Percentiles rank a stretch among this genome's conserved stretches.
phyloP scores from a whole-genome alignment of 2,329 filamentous ascomycete species.

The Fusarium pseudocircinatum region DNA sequence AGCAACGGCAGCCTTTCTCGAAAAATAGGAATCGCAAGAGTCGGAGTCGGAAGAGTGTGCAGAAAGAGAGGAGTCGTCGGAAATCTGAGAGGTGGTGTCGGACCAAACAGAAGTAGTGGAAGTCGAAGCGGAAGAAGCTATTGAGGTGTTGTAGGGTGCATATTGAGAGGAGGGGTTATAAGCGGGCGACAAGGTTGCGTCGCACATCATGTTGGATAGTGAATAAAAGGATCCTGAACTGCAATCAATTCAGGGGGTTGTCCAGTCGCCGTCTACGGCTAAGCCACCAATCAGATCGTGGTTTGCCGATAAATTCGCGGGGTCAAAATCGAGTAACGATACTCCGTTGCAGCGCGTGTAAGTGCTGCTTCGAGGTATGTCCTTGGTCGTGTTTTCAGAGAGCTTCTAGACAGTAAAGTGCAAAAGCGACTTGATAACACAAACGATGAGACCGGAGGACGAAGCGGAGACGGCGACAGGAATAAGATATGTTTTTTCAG shows the following conservation, averaged over 20 bases:
- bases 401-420: conserved; percentile 56
- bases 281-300: conserved; percentile 60
- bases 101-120: conserved; percentile 84
- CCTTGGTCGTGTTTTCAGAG: conserved; percentile 52
- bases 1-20: conserved; percentile 37
- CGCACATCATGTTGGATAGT: conserved; percentile 67
- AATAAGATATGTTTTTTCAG: conserved; percentile 60
- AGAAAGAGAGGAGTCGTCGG: conserved; percentile 73
- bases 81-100: conserved; percentile 73
- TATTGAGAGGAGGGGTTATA: conserved; percentile 57
- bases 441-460: conserved; percentile 68
- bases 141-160: conserved; percentile 73
- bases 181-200: conserved; percentile 63
- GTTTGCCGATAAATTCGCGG: conserved; percentile 48
- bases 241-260: conserved; percentile 47
- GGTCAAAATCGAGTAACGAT: conserved; percentile 51
- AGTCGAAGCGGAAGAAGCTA: conserved; percentile 79
- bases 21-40: conserved; percentile 56
- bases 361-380: conserved; percentile 51
- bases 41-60: conserved; percentile 67
- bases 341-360: conserved; percentile 54
- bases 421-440: conserved; percentile 59
- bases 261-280: conserved; percentile 66
- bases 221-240: conserved; percentile 43
- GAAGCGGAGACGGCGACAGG: conserved; percentile 72